Percentiles rank a stretch among this genome's conserved stretches.
These are phyloP conservation scores for Sclerotinia spermophila DNA, from an alignment of 2,329 filamentous ascomycete genomes.

Conservation along the genomic window DNA sequence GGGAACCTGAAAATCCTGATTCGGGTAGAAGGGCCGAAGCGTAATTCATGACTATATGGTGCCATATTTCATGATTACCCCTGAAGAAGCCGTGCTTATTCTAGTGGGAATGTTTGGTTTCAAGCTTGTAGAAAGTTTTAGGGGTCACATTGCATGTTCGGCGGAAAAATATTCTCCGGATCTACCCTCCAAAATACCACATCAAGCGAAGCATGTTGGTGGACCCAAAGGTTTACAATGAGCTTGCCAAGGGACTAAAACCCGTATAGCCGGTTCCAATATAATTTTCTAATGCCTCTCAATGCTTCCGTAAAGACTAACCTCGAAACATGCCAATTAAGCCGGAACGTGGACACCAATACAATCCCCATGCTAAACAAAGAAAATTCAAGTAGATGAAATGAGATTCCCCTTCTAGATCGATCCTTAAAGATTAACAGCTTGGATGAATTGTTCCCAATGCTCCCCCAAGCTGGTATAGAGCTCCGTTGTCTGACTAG, in stretches of 20 bases:
- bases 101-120: not conserved
- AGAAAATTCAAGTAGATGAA: not conserved
- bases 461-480: constrained; percentile 14
- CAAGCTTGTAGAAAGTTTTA: not conserved
- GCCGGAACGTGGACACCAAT: not conserved
- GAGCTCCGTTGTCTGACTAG: constrained; percentile 10
- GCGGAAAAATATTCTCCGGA: not conserved
- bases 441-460: constrained; percentile 17
- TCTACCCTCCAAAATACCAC: not conserved
- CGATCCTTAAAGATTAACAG: constrained; percentile 8
- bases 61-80: not conserved
- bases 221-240: not conserved
- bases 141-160: not conserved
- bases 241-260: not conserved
- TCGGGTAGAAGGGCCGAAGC: constrained; percentile 9
- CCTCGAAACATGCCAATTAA: not conserved
- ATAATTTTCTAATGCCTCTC: not conserved
- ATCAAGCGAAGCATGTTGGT: not conserved
- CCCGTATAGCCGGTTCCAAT: not conserved
- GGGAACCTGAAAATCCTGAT: not conserved
- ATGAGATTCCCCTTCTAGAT: not conserved
- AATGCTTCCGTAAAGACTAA: not conserved
- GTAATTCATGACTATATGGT: not conserved
- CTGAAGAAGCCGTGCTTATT: not conserved
- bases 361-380: not conserved